A percentile compares a stretch with the other conserved stretches of the same genome.
These are phyloP conservation scores for Nigrospora sphaerica DNA, from an alignment of 2,329 filamentous ascomycete species.

Conservation along the genomic window DNA sequence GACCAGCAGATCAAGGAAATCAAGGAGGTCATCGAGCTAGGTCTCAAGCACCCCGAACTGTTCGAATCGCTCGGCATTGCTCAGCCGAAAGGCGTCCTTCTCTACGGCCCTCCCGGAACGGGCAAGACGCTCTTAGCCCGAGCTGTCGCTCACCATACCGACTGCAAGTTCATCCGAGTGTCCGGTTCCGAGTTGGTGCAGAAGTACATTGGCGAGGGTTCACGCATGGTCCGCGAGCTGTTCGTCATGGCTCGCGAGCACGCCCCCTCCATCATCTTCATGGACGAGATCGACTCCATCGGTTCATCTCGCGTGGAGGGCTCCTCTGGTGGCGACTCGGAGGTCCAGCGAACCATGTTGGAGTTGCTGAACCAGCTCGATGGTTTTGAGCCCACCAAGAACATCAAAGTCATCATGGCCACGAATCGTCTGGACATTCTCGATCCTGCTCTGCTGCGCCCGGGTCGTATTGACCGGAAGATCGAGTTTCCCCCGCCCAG, in stretches of 20 bases:
- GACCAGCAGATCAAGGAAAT: conserved; percentile 99
- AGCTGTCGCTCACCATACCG: conserved; percentile 95
- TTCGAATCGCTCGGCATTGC: conserved; percentile 99
- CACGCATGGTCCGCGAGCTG: conserved; percentile 95
- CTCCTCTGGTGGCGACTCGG: conserved; percentile 89
- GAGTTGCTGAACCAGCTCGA: conserved; percentile 97
- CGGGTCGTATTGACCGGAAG: conserved; percentile 97
- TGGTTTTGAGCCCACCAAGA: conserved; percentile 98
- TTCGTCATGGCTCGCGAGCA: conserved; percentile 99
- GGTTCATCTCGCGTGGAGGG: conserved; percentile 95
- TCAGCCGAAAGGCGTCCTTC: conserved; percentile 92
- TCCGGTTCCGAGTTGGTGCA: conserved; percentile 95
- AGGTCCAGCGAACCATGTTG: conserved; percentile 98
- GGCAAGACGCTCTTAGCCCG: conserved; percentile 93
- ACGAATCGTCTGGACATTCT: conserved; percentile 97
- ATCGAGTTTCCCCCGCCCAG: conserved; percentile 98
- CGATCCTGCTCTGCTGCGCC: conserved; percentile 86
- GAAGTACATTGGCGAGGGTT: conserved; percentile 98
- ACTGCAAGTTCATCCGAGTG: conserved; percentile 98
- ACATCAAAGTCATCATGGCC: conserved; percentile 99
- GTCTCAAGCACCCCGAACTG: conserved; percentile 94
- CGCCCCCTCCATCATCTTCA: conserved; percentile 98
- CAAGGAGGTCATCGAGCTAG: conserved; percentile 98
- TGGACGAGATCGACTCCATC: conserved; percentile 99
- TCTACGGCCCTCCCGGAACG: conserved; percentile 94